Evolutionary conservation across 2,329 filamentous ascomycete species (phyloP).

Genomic region (Acephala macrosclerotiorum): DNA sequence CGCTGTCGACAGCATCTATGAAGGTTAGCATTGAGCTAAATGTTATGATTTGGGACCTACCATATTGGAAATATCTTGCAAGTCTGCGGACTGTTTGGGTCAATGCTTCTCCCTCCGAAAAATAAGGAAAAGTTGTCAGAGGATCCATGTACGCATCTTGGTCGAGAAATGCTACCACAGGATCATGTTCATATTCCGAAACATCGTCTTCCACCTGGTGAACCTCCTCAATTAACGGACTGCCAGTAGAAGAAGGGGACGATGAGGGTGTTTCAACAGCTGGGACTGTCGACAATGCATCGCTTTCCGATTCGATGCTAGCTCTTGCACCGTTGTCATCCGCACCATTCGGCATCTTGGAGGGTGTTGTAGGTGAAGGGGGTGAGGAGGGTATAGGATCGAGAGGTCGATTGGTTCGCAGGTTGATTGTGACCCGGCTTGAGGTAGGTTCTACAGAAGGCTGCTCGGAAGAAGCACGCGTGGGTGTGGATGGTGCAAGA

Average conservation of each 20-base stretch:
- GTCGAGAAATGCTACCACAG: constrained; percentile 41
- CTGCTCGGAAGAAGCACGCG: constrained; percentile 43
- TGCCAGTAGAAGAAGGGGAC: constrained; percentile 38
- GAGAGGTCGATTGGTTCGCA: constrained; percentile 56
- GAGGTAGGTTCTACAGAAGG: constrained; percentile 54
- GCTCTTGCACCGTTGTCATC: constrained; percentile 33
- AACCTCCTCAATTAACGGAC: constrained; percentile 43
- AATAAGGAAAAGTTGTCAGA: constrained; percentile 54
- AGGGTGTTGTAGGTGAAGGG: constrained; percentile 49
- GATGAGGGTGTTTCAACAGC: constrained; percentile 43
- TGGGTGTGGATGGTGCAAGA: constrained; percentile 42
- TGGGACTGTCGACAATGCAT: constrained; percentile 39
- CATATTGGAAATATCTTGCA: constrained; percentile 46
- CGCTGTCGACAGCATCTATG: constrained; percentile 52
- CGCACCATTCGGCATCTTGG: constrained; percentile 37
- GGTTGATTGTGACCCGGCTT: constrained; percentile 67
- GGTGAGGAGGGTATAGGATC: constrained; percentile 54
- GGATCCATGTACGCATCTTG: constrained; percentile 49
- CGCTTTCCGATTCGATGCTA: constrained; percentile 43
- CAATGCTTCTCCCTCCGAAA: constrained; percentile 32
- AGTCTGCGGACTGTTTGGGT: constrained; percentile 34
- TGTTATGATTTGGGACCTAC: constrained; percentile 45
- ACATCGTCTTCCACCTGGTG: constrained; percentile 36
- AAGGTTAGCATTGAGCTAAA: constrained; percentile 39
- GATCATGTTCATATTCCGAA: constrained; percentile 36